These are phyloP conservation scores for Orbilia brochopaga DNA, from an alignment of 2,329 filamentous ascomycete genomes.

Conservation along the genomic window DNA sequence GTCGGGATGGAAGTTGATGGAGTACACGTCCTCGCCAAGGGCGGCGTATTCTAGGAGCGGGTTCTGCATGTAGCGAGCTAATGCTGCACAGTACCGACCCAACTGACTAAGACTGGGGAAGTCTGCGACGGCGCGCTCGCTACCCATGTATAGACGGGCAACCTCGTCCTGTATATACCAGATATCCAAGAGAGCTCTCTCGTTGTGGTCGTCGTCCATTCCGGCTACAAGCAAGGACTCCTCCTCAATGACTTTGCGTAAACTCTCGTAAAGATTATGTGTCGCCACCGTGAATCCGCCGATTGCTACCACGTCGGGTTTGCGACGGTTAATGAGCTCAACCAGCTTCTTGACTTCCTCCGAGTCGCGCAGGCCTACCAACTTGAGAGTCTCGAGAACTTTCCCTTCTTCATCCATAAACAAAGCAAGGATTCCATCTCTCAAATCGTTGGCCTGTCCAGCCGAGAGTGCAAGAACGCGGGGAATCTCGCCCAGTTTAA, in stretches of 20 bases:
- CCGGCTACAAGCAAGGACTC: conserved; percentile 68
- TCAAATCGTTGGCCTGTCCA: conserved; percentile 75
- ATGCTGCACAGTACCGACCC: conserved; percentile 84
- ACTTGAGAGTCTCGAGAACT: conserved; percentile 85
- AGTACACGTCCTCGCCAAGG: conserved; percentile 83
- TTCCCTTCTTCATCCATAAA: conserved; percentile 93
- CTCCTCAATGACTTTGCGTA: conserved; percentile 78
- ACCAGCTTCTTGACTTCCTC: conserved; percentile 72
- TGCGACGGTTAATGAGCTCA: conserved; percentile 77
- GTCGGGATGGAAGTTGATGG: conserved; percentile 85
- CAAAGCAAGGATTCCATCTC: conserved; percentile 84
- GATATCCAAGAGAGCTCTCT: conserved; percentile 81
- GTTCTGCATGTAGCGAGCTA: conserved; percentile 91
- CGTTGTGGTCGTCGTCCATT: conserved; percentile 66
- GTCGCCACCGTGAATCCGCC: conserved; percentile 89
- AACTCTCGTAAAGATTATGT: conserved; percentile 78
- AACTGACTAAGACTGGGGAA: conserved; percentile 80
- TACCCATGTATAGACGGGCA: conserved; percentile 93
- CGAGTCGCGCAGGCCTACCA: conserved; percentile 77
- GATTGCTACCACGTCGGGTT: conserved; percentile 87
- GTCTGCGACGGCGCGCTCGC: conserved; percentile 76
- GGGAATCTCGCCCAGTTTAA: conserved; percentile 84
- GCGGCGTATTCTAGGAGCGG: conserved; percentile 96
- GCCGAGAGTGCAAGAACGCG: conserved; percentile 87
- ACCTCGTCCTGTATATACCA: conserved; percentile 95